Percentiles rank a stretch among this genome's conserved stretches.
Conservation (phyloP, 2,329 filamentous ascomycete species). For the Didymellaceae sp. region DNA sequence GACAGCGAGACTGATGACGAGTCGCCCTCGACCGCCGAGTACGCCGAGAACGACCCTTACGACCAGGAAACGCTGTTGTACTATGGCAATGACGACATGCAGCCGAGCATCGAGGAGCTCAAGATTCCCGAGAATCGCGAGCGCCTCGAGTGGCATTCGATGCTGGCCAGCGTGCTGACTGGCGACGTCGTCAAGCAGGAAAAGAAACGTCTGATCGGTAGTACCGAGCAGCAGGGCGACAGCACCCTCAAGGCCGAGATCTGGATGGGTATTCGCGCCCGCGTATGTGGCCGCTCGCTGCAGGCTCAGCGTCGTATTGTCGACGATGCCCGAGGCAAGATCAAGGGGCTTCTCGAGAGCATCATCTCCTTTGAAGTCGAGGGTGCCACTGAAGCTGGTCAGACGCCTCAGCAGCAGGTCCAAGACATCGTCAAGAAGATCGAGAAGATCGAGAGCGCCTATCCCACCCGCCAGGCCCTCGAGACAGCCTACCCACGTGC, state of each 20-base stretch:
- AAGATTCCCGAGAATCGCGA: constrained; percentile 88
- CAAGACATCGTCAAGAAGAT: constrained; percentile 89
- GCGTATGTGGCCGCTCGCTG: constrained; percentile 81
- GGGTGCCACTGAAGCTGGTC: constrained; percentile 88
- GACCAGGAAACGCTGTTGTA: constrained; percentile 94
- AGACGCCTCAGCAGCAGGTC: constrained; percentile 86
- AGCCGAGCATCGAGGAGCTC: constrained; percentile 88
- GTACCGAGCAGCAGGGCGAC: constrained; percentile 74
- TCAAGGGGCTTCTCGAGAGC: constrained; percentile 80
- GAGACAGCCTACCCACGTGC: constrained; percentile 77
- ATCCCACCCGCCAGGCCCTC: constrained; percentile 79
- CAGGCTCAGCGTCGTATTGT: constrained; percentile 86
- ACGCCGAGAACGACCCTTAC: constrained; percentile 81
- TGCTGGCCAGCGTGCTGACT: constrained; percentile 93
- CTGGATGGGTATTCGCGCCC: constrained; percentile 87
- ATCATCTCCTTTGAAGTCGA: constrained; percentile 95
- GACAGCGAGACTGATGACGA: constrained; percentile 92
- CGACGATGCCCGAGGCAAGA: constrained; percentile 77
- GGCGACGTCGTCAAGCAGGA: constrained; percentile 98
- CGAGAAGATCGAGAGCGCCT: constrained; percentile 84
- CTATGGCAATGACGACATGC: constrained; percentile 86
- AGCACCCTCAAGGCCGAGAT: constrained; percentile 73
- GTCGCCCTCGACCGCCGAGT: constrained; percentile 82
- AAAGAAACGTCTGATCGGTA: constrained; percentile 91
- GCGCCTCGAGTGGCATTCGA: constrained; percentile 95